Evolutionary conservation across 2,329 filamentous ascomycete species (phyloP), one percentile per base, ranked within the genome.

Genomic region (Xylariaceae sp.): DNA sequence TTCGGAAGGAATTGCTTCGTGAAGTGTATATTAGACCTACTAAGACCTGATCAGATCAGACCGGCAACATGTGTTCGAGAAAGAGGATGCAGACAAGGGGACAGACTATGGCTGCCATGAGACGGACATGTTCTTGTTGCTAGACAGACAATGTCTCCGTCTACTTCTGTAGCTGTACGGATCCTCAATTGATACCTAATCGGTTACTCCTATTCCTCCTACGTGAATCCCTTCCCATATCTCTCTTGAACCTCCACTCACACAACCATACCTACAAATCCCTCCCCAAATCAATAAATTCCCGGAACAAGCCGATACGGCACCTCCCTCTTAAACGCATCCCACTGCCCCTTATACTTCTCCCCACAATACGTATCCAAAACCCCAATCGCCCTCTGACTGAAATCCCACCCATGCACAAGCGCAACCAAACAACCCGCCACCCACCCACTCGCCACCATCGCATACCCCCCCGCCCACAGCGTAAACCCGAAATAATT

Each of bases 401-500:
- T 57, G 59, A 77, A 72, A 50, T 73, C 71, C 39, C 59, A 68
- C 5, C 68, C 66, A 61, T 74, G 72, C 48, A 65, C 67, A 10
- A 64, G 39, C 0, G 64, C 70, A 60, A 75, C 65, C 5, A 64
- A 58, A 7, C 70, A 39, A 0, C 73, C 75, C 9, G 68, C 73
- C 13, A 72, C 57, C 72, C 73, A 74, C 0, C 76, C 75, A 2
- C 70, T 69, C 0, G 70, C 71, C 0, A 71, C 74, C 62, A 77
- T 70, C 56, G 62, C 61, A 63, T 70, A 71, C 5, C 68, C 69
- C 17, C 66, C 69, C 39, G 69, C 65, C 70, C 69, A 72, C 9
- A 72, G 65, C 7, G 66, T 57, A 57, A 70, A 77, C 8, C 74
- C 76, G 34, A 72, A 70, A 58, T 77, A 78, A 60, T 77, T 76